Conservation (phyloP, 306 rosid genomes). For the Adenanthera pavonina region DNA sequence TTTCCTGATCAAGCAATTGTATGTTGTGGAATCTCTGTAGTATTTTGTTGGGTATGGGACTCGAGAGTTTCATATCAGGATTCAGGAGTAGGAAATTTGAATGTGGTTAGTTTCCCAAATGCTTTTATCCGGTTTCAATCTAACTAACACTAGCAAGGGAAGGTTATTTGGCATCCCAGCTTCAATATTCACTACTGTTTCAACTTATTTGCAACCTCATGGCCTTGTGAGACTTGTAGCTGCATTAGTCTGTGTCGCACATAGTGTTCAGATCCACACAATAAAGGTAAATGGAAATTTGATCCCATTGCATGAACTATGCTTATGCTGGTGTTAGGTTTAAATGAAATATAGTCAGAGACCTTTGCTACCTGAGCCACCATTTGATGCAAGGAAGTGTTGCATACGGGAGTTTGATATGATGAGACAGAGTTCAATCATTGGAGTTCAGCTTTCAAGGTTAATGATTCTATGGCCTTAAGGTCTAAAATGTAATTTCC, state of each 20-base stretch:
- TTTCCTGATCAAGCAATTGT: conserved; percentile 40
- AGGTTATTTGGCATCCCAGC: background rate
- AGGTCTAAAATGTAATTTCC: conserved; percentile 1
- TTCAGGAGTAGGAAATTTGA: background rate
- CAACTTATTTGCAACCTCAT: conserved; percentile 21
- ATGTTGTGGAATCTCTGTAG: conserved; percentile 30
- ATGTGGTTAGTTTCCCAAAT: background rate
- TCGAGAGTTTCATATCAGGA: background rate
- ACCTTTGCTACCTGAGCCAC: background rate
- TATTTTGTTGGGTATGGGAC: background rate
- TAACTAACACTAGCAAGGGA: conserved; percentile 15
- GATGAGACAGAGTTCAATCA: background rate
- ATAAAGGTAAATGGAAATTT: background rate
- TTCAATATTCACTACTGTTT: conserved; percentile 15
- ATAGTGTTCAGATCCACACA: background rate
- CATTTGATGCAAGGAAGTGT: background rate
- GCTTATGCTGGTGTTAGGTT: conserved; percentile 4
- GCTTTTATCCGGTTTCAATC: background rate
- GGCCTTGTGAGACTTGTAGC: background rate
- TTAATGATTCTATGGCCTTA: background rate
- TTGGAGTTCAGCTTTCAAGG: background rate
- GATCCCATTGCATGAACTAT: background rate
- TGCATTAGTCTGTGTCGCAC: conserved; percentile 5
- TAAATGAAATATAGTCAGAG: background rate
- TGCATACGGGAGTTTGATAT: background rate